phyloP scores from a whole-genome alignment of 2,329 filamentous ascomycete species.

The Pyrenochaeta sp. region DNA sequence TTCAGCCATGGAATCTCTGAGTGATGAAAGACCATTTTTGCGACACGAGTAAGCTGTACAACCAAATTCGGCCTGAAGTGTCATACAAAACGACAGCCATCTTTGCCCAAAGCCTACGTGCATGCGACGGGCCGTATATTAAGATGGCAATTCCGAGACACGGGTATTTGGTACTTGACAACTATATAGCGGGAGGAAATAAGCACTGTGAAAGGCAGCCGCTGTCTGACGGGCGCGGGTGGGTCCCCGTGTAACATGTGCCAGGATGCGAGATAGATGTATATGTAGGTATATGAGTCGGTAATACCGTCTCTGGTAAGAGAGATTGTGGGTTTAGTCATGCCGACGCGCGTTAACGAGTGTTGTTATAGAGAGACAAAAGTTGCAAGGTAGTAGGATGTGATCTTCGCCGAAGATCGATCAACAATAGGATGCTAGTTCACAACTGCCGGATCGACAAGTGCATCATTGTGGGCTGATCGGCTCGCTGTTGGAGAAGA shows the following conservation, averaged over 20 bases:
- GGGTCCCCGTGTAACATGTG: not conserved
- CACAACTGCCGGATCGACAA: not conserved
- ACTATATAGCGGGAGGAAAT: not conserved
- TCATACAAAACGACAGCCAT: not conserved
- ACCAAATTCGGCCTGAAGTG: not conserved
- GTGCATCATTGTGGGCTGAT: not conserved
- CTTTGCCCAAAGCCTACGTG: not conserved
- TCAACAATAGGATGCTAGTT: not conserved
- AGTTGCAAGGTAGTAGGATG: not conserved
- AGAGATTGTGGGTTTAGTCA: not conserved
- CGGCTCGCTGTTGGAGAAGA: not conserved
- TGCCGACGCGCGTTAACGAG: not conserved
- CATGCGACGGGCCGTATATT: not conserved
- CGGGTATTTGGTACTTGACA: not conserved
- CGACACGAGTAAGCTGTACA: not conserved
- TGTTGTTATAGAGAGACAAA: not conserved
- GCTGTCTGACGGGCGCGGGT: not conserved
- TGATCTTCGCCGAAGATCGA: not conserved
- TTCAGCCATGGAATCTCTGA: not conserved
- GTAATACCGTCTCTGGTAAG: not conserved
- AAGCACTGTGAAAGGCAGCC: not conserved
- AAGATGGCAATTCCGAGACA: not conserved
- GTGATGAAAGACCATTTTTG: not conserved
- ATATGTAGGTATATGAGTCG: not conserved
- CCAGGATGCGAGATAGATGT: not conserved